These are phyloP conservation scores for Bertia moriformis DNA, from an alignment of 2,329 filamentous ascomycete genomes.

Conservation along the genomic window DNA sequence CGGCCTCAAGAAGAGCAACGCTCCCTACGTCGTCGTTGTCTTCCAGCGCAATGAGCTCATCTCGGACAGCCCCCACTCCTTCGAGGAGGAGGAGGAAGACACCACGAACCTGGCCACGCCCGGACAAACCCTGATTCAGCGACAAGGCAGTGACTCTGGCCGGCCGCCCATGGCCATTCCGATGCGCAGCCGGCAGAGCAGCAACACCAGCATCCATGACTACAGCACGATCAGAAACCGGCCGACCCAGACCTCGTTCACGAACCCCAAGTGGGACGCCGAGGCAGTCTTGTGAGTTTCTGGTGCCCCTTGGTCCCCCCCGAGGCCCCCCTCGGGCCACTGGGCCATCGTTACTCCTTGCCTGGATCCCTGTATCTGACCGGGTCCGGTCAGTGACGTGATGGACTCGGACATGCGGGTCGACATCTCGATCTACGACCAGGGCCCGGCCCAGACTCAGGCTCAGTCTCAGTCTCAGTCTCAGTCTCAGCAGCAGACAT, in stretches of 20 bases:
- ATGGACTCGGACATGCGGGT: constrained; percentile 81
- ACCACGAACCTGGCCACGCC: constrained; percentile 27
- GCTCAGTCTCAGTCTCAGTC: too few relatives aligned
- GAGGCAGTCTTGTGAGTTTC: constrained; percentile 85
- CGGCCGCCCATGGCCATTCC: constrained; percentile 76
- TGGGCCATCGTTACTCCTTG: too few relatives aligned
- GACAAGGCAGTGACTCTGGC: constrained; percentile 68
- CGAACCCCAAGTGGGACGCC: constrained; percentile 87
- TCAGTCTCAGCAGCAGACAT: too few relatives aligned
- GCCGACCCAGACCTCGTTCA: constrained; percentile 42
- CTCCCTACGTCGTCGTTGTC: constrained; percentile 90
- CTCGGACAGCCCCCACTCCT: constrained; percentile 69
- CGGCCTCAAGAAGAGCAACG: constrained; percentile 65
- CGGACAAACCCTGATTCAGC: constrained; percentile 38
- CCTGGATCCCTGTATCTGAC: constrained; percentile 2
- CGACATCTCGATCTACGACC: constrained; percentile 87
- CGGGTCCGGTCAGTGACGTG: constrained; percentile 83
- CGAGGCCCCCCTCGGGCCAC: too few relatives aligned
- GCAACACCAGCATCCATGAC: constrained; percentile 73
- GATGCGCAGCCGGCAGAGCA: constrained; percentile 92
- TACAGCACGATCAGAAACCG: constrained; percentile 44
- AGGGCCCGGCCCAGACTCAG: constrained; percentile 32
- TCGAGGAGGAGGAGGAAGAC: constrained; percentile 44
- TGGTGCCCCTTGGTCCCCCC: too few relatives aligned
- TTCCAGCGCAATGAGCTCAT: constrained; percentile 96